A percentile compares a stretch with the other conserved stretches of the same genome.
Evolutionary conservation across 208 protist species (phyloP).

Genomic region (Wallacemonas collosoma): DNA sequence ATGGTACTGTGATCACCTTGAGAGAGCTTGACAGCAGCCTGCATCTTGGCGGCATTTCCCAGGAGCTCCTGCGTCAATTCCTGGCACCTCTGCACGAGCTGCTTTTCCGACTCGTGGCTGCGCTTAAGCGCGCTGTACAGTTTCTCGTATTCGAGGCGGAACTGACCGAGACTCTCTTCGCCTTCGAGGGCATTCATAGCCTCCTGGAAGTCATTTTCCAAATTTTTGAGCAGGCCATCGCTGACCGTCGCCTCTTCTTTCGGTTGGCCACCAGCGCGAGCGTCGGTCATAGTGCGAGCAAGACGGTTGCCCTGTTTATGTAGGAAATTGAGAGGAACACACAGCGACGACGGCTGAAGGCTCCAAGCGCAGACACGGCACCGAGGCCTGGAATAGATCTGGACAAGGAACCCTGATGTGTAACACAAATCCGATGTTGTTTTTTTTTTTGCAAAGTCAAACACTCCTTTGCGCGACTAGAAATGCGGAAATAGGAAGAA

Average conservation of each 20-base stretch:
- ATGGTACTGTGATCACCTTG: conserved; percentile 98
- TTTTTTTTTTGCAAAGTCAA: too few species aligned
- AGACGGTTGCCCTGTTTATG: too few species aligned
- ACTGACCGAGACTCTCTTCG: conserved; percentile 94
- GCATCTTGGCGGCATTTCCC: conserved; percentile 97
- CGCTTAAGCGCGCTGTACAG: conserved; percentile 96
- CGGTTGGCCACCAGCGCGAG: conserved; percentile 6
- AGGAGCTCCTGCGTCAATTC: conserved; percentile 97
- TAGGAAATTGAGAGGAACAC: too few species aligned
- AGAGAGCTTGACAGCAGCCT: conserved; percentile 95
- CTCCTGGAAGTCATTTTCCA: conserved; percentile 96
- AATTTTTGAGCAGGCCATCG: conserved; percentile 76
- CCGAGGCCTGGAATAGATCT: too few species aligned
- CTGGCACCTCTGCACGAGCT: conserved; percentile 94
- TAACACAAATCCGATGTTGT: too few species aligned
- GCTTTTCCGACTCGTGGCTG: conserved; percentile 97
- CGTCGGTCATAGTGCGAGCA: conserved; percentile 25
- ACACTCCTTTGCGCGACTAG: too few species aligned
- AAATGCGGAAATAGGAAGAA: too few species aligned
- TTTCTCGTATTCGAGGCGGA: conserved; percentile 98
- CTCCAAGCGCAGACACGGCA: too few species aligned
- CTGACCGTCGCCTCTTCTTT: conserved; percentile 63
- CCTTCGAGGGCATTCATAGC: conserved; percentile 93
- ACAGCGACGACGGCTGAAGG: too few species aligned
- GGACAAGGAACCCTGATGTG: too few species aligned